These are phyloP conservation scores for Endoconidiophora laricicola DNA, from an alignment of 2,329 filamentous ascomycete species.

Conservation along the genomic window DNA sequence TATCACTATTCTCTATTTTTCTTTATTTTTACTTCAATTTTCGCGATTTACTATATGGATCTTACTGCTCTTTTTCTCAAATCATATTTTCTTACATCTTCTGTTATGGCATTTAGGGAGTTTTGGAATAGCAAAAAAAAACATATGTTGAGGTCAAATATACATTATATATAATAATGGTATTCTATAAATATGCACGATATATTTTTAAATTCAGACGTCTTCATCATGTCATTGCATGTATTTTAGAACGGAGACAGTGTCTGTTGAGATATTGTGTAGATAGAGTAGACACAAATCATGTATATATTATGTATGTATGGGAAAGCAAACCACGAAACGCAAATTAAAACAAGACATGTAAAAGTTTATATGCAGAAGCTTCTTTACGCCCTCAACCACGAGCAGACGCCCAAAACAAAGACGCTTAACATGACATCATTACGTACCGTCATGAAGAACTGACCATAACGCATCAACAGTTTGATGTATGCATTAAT, in stretches of 20 bases:
- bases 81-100: conserved; percentile 2
- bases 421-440: conserved; percentile 67
- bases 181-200: no score
- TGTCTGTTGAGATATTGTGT: no score
- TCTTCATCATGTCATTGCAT: no score
- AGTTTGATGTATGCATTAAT: conserved; percentile 45
- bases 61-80: not conserved
- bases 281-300: not conserved
- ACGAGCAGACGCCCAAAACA: conserved; percentile 45
- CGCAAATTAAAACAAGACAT: not conserved
- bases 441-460: conserved; percentile 52
- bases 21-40: not conserved
- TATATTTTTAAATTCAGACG: no score
- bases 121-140: conserved; percentile 7
- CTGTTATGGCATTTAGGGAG: conserved; percentile 6
- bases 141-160: not conserved
- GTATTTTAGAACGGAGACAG: no score
- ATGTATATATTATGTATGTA: not conserved
- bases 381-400: conserved; percentile 21
- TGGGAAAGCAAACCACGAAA: not conserved
- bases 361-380: no score
- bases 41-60: conserved; percentile 1
- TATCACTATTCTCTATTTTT: not conserved
- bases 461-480: conserved; percentile 48
- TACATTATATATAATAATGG: not conserved